A percentile compares a stretch with the other conserved stretches of the same genome.
Evolutionary conservation across 164 flowering plant species (phyloP).

Genomic region (Vitis cinerea): DNA sequence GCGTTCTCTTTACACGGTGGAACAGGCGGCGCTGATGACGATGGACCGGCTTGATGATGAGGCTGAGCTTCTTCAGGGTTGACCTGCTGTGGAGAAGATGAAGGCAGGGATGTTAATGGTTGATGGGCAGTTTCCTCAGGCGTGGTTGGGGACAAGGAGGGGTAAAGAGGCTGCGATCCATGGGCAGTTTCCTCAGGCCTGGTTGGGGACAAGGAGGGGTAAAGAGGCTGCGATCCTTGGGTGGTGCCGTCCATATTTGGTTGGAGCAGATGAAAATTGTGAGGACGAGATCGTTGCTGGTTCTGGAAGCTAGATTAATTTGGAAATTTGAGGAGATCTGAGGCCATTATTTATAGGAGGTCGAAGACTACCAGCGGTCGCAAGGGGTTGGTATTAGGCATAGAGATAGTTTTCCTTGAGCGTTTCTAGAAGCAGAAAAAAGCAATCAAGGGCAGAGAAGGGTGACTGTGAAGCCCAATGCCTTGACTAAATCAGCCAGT

Average conservation of each 20-base stretch:
- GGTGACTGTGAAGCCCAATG: no score
- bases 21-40: slow-evolving; percentile 5
- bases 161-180: background rate
- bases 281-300: no score
- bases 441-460: no score
- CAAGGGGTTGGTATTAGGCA: no score
- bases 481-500: background rate
- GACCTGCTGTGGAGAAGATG: no score
- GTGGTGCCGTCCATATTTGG: background rate
- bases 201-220: background rate
- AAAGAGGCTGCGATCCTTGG: background rate
- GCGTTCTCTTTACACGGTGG: slow-evolving; percentile 7
- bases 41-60: background rate
- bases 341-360: no score
- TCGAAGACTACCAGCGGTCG: no score
- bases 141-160: background rate
- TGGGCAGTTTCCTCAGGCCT: background rate
- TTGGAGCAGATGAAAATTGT: background rate
- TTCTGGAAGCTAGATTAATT: no score
- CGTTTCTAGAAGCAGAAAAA: no score
- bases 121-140: slow-evolving; percentile 1
- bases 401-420: no score
- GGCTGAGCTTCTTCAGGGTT: background rate
- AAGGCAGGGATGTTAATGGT: background rate
- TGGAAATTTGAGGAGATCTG: no score